A percentile compares a stretch with the other conserved stretches of the same genome.
Evolutionary conservation across 352 stramenopile species (phyloP).

Genomic region (Paralagenidium karlingii): DNA sequence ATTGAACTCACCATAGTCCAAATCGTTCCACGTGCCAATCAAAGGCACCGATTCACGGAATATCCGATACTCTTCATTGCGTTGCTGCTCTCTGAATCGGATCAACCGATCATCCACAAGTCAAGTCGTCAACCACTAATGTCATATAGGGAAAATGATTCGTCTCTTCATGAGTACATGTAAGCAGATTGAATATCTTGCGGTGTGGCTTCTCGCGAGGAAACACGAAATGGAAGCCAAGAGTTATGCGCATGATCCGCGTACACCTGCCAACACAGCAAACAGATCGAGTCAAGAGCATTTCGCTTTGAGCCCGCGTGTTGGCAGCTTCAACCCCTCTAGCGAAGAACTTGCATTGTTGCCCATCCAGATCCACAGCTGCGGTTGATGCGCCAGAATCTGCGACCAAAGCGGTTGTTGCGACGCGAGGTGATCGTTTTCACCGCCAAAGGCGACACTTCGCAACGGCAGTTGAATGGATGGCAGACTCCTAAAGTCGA

Average conservation of each 20-base stretch:
- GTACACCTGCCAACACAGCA: constrained; percentile 16
- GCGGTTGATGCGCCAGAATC: constrained; percentile 7
- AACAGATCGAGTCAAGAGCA: background rate
- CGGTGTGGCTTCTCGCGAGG: constrained; percentile 10
- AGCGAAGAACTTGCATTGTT: constrained; percentile 7
- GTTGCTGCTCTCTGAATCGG: constrained; percentile 10
- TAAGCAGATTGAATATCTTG: constrained; percentile 1
- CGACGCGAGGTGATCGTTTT: constrained; percentile 14
- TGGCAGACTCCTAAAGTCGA: background rate
- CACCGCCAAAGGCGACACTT: constrained; percentile 19
- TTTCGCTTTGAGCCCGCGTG: background rate
- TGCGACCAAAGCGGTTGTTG: constrained; percentile 15
- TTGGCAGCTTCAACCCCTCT: background rate
- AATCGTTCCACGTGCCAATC: constrained; percentile 54
- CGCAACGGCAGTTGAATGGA: constrained; percentile 3
- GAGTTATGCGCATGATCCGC: constrained; percentile 16
- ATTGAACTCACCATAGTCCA: constrained; percentile 66
- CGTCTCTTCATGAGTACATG: background rate
- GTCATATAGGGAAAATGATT: background rate
- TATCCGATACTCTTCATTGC: constrained; percentile 6
- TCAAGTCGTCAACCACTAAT: too few relatives aligned
- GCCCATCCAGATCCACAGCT: constrained; percentile 27
- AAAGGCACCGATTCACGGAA: constrained; percentile 9
- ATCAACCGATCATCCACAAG: background rate
- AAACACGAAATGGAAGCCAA: constrained; percentile 11